Conservation (phyloP, 495 filamentous ascomycete genomes). For the Penicillium arizonense region DNA sequence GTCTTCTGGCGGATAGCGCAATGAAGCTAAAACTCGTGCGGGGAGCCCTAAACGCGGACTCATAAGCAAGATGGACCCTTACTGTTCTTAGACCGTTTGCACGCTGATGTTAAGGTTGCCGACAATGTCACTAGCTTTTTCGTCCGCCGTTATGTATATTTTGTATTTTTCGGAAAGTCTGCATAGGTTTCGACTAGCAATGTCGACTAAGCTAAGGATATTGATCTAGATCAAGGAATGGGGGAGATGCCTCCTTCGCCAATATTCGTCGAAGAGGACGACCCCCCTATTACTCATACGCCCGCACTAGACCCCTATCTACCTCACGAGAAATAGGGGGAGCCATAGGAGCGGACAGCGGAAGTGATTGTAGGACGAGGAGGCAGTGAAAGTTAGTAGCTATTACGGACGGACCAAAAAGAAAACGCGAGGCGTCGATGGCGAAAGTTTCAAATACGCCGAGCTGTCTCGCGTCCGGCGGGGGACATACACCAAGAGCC, state of each 20-base stretch:
- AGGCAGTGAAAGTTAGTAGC: no score
- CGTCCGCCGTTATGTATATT: no score
- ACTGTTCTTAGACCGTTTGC: conserved; percentile 29
- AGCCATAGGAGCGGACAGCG: neutral
- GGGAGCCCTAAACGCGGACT: conserved; percentile 13
- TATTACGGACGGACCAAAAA: neutral
- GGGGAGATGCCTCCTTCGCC: no score
- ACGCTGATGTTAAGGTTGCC: conserved; percentile 13
- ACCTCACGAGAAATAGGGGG: neutral
- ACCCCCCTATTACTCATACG: neutral
- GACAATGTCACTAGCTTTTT: conserved; percentile 29
- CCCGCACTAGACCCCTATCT: neutral
- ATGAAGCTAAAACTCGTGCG: conserved; percentile 17
- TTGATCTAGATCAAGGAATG: neutral
- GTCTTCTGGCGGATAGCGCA: conserved; percentile 6
- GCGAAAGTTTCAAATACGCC: no score
- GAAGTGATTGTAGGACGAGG: neutral
- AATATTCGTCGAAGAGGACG: conserved; percentile 1
- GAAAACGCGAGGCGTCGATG: neutral
- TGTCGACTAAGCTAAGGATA: neutral
- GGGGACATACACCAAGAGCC: no score
- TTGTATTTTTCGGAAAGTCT: conserved; percentile 32
- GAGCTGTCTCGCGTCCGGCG: no score
- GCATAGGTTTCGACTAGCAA: neutral
- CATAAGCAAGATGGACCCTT: no score